phyloP scores from a whole-genome alignment of 345 rosid genomes.

The Moricandia moricandioides region DNA sequence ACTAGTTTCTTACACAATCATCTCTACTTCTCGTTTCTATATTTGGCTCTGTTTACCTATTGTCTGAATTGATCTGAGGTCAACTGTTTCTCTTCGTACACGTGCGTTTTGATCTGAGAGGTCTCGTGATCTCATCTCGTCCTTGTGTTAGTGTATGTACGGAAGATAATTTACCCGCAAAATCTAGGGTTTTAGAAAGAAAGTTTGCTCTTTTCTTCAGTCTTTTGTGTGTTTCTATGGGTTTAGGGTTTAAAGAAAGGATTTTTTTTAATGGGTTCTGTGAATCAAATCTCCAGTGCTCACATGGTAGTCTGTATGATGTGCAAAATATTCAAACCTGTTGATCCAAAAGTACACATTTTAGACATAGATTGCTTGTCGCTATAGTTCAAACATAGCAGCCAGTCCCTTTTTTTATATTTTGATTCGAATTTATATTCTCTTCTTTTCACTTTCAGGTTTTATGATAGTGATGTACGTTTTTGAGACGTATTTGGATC shows the following conservation, averaged over 20 bases:
- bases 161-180: neutral
- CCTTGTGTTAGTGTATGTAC: neutral
- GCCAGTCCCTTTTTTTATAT: no score
- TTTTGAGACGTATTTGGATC: slow-evolving; percentile 82
- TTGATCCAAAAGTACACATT: neutral
- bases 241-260: neutral
- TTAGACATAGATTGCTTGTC: neutral
- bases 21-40: slow-evolving; percentile 19
- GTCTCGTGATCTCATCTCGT: slow-evolving; percentile 5
- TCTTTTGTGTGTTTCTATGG: neutral
- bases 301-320: neutral
- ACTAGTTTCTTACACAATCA: neutral
- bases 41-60: neutral
- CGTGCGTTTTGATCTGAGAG: slow-evolving; percentile 11
- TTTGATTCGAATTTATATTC: neutral
- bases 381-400: neutral
- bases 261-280: neutral
- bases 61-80: slow-evolving; percentile 9
- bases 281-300: neutral
- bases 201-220: neutral
- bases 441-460: slow-evolving; percentile 44
- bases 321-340: neutral
- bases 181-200: slow-evolving; percentile 1
- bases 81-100: slow-evolving; percentile 6
- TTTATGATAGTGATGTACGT: slow-evolving; percentile 88